Conservation (phyloP, 192 early-diverging fungal species). For the Rhizophagus clarus region DNA sequence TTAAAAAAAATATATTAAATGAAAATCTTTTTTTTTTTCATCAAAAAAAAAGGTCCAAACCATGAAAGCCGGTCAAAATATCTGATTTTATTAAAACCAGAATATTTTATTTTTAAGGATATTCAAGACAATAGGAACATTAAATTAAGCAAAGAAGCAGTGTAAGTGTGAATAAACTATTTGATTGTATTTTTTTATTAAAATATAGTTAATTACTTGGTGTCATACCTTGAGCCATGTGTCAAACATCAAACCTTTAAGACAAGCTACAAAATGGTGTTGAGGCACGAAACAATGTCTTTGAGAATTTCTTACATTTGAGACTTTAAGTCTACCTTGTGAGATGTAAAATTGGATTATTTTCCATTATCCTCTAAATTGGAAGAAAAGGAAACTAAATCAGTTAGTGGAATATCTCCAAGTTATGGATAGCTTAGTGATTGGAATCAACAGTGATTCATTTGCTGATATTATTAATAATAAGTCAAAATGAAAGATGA, state of each 20-base stretch:
- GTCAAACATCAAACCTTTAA: slow-evolving; percentile 14
- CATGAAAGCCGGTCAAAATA: no score
- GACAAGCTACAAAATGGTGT: slow-evolving; percentile 3
- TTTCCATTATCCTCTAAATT: neutral
- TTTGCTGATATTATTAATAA: neutral
- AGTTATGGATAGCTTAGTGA: slow-evolving; percentile 4
- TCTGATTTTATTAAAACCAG: no score
- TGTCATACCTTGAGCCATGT: slow-evolving; percentile 6
- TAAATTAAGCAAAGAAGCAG: no score
- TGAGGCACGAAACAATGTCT: neutral
- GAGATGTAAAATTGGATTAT: slow-evolving; percentile 9
- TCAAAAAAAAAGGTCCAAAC: no score
- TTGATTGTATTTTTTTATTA: no score
- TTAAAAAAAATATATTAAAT: no score
- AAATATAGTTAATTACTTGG: neutral
- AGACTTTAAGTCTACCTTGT: slow-evolving; percentile 4
- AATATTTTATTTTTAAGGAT: no score
- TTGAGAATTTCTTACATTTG: no score
- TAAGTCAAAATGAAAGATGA: no score
- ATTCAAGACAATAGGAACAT: no score
- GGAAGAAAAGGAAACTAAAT: slow-evolving; percentile 23
- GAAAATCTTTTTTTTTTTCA: no score
- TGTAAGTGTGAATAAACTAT: no score
- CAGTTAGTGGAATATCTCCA: slow-evolving; percentile 3
- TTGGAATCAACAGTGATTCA: slow-evolving; percentile 6